phyloP scores from a whole-genome alignment of 306 rosid species.

The Dryas drummondii region DNA sequence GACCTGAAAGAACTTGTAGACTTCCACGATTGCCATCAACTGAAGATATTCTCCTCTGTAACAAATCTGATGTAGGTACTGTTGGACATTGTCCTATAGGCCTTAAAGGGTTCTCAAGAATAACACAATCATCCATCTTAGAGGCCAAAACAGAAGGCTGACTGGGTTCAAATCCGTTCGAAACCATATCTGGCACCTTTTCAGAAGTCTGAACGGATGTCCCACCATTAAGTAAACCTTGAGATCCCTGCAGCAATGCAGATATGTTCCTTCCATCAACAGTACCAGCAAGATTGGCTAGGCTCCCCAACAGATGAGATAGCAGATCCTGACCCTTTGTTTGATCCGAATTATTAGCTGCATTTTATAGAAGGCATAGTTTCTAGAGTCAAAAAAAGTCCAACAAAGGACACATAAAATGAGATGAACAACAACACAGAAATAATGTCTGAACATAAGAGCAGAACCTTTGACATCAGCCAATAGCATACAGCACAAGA shows the following conservation, averaged over 20 bases:
- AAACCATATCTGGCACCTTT: slow-evolving; percentile 39
- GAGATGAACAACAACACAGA: background rate
- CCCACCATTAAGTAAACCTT: slow-evolving; percentile 48
- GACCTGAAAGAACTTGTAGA: slow-evolving; percentile 35
- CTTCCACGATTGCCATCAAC: slow-evolving; percentile 32
- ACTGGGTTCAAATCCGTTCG: slow-evolving; percentile 33
- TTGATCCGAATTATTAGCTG: slow-evolving; percentile 64
- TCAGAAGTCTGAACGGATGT: slow-evolving; percentile 32
- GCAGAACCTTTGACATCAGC: background rate
- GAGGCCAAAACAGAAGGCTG: slow-evolving; percentile 42
- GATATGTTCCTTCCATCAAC: slow-evolving; percentile 52
- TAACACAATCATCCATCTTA: slow-evolving; percentile 30
- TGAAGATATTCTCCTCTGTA: slow-evolving; percentile 37
- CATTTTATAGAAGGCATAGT: slow-evolving; percentile 39
- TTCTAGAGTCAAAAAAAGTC: slow-evolving; percentile 34
- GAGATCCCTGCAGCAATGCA: slow-evolving; percentile 55
- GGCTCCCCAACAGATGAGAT: slow-evolving; percentile 58
- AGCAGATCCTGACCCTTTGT: slow-evolving; percentile 59
- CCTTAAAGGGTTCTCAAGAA: slow-evolving; percentile 26
- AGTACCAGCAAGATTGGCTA: slow-evolving; percentile 55
- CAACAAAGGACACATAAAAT: slow-evolving; percentile 8
- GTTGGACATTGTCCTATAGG: slow-evolving; percentile 31
- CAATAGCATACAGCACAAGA: background rate
- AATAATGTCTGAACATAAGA: background rate
- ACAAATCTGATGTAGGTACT: slow-evolving; percentile 30